Percentiles rank a stretch among this genome's conserved stretches.
These are phyloP conservation scores for Backusella sp. DNA, from an alignment of 192 early-diverging fungal genomes.

Conservation along the genomic window DNA sequence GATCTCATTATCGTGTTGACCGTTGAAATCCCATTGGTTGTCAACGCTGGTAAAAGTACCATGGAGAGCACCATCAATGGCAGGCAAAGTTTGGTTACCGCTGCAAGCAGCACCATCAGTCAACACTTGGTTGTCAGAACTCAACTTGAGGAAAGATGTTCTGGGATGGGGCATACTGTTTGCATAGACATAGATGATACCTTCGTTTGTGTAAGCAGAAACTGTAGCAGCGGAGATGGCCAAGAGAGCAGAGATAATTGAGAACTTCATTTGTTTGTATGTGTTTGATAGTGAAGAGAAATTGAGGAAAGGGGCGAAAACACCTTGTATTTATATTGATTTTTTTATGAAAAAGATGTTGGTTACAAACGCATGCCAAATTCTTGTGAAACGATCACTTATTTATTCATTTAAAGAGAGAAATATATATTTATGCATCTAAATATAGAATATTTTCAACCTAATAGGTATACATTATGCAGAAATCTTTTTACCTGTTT, in stretches of 20 bases:
- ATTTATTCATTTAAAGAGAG: not conserved
- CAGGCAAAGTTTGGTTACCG: constrained; percentile 16
- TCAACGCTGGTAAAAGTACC: constrained; percentile 23
- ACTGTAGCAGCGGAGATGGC: constrained; percentile 6
- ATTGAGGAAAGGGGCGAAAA: not conserved
- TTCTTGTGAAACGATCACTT: not conserved
- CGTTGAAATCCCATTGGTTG: constrained; percentile 35
- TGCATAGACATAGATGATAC: constrained; percentile 25
- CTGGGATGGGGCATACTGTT: constrained; percentile 33
- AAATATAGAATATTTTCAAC: not conserved
- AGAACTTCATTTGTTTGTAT: constrained; percentile 22
- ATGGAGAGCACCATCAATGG: constrained; percentile 18
- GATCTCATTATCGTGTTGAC: constrained; percentile 26
- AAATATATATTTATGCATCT: not conserved
- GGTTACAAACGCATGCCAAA: not conserved
- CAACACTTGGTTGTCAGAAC: constrained; percentile 16
- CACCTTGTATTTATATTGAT: not conserved
- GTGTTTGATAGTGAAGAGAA: not conserved
- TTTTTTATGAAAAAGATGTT: not conserved
- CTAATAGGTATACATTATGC: not conserved
- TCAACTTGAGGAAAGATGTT: constrained; percentile 28
- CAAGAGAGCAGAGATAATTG: constrained; percentile 19
- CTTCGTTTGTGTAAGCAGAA: not conserved
- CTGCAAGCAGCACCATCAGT: constrained; percentile 30
- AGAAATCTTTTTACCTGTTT: not conserved